Evolutionary conservation across 306 rosid species (phyloP).

Genomic region (Comarum palustre): DNA sequence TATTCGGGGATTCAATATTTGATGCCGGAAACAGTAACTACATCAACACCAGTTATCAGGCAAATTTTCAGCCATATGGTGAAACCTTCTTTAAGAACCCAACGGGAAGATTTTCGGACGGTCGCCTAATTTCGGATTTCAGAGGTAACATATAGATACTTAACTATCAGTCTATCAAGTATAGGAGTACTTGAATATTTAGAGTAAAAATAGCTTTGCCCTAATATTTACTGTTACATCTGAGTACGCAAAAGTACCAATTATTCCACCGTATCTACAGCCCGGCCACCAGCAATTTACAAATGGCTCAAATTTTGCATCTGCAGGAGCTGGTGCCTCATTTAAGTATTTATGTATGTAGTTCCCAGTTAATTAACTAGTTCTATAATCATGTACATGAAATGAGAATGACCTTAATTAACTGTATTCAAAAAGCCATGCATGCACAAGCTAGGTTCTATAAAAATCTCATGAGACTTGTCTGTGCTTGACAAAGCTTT

Average conservation of each 20-base stretch:
- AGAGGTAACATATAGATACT: conserved; percentile 25
- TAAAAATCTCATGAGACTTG: background rate
- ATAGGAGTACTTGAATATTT: background rate
- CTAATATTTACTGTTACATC: background rate
- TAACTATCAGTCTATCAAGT: background rate
- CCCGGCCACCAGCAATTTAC: background rate
- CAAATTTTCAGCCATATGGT: conserved; percentile 46
- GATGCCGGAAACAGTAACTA: conserved; percentile 61
- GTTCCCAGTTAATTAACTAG: background rate
- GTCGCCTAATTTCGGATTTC: conserved; percentile 47
- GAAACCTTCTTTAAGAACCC: conserved; percentile 42
- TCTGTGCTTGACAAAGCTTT: background rate
- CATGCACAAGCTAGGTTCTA: too few species aligned
- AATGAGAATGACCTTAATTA: background rate
- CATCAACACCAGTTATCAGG: conserved; percentile 10
- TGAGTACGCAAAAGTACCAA: background rate
- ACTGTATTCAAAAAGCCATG: background rate
- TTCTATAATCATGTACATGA: background rate
- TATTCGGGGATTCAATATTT: conserved; percentile 61
- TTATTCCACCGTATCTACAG: background rate
- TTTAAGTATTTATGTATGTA: background rate
- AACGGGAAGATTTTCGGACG: conserved; percentile 45
- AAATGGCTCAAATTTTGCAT: background rate
- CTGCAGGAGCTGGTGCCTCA: conserved; percentile 8
- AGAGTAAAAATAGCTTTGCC: background rate